Evolutionary conservation across 2,329 filamentous ascomycete genomes (phyloP), one percentile per base, ranked within the genome.

Genomic region (Alternaria consortialis): DNA sequence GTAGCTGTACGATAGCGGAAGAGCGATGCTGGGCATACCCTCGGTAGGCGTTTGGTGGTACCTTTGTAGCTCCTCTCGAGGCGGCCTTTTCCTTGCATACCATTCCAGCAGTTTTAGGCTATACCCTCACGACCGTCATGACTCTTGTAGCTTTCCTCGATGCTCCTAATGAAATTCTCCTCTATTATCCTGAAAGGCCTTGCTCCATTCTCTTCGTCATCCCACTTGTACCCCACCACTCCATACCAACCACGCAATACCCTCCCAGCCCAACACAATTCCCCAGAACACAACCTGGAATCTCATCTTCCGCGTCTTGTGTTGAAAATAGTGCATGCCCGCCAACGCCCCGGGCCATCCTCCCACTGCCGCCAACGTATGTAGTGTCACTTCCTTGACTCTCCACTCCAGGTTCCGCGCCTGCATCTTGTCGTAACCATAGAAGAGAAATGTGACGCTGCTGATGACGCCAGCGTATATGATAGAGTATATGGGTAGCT

Each of bases 341-440:
- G 62, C 56, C 37, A 77, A 40, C 3, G 75, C 76, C 0, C 75
- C 75, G 1, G 75, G 75, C 75, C 75, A 78, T 1, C 76, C 76
- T 36, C 76, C 76, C 0, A 72, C 37, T 13, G 76, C 17, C 39
- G 63, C 74, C 31, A 75, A 47, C 5, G 65, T 48, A 57, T 79
- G 75, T 51, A 78, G 51, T 15, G 72, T 77, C 31, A 51, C 53
- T 52, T 78, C 76, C 43, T 67, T 72, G 20, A 77, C 71, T 25
- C 76, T 66, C 75, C 75, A 77, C 53, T 73, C 58, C 25, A 65
- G 23, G 34, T 77, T 75, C 13, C 70, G 63, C 11, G 74, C 71
- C 52, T 77, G 76, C 63, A 74, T 72, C 61, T 77, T 78, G 51
- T 78, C 76, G 48, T 78, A 77, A 4, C 74, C 74, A 32, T 78